Base-by-base conservation (phyloP, 257 asterid genomes). In the Gynochthodes officinalis region DNA sequence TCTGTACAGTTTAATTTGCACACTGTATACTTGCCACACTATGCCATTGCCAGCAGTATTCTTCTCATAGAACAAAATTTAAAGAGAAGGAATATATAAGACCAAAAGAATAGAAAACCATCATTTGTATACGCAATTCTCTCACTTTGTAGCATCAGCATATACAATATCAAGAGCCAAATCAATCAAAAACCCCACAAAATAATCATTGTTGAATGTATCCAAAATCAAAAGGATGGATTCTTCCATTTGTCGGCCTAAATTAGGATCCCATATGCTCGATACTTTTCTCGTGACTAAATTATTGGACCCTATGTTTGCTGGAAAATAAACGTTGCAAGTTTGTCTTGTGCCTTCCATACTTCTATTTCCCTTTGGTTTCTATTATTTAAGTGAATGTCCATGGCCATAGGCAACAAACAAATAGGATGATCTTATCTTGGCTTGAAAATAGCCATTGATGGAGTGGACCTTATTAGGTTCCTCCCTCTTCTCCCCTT, bases 141-240 rank as follows among this genome's bases (percentile, higher is more conserved):
- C 12, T 44, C 50, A 44, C 16, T 44, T 11, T 2, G 15, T 44
- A 9, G 50, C 50, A 44, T 44, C 12, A 44, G 50, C 50, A 44
- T 2, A n/a, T n/a, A 19, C 12, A 21, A 53, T 53, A 9, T 53
- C 10, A n/a, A n/a, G 12, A 4, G 32, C 32, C 64, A 59, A 59
- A 59, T 16, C 64, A 32, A 30, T 32, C 62, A 55, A 30, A 25
- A n/a, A 55, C 19, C 59, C 27, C 62, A 55, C 62, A 11, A 25
- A 33, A n/a, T 55, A 55, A 55, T 55, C 62, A 55, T 55, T 55
- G 62, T 23, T 55, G 35, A 55, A 55, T 55, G 62, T n/a, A 55
- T 55, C 62, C 32, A 25, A 55, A 53, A 55, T 55, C 27, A 54
- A 54, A 32, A 54, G 58, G 33, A 23, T 55, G 12, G 8, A 43